Base-by-base conservation (phyloP, 495 filamentous ascomycete genomes). In the Acidiella bohemica region DNA sequence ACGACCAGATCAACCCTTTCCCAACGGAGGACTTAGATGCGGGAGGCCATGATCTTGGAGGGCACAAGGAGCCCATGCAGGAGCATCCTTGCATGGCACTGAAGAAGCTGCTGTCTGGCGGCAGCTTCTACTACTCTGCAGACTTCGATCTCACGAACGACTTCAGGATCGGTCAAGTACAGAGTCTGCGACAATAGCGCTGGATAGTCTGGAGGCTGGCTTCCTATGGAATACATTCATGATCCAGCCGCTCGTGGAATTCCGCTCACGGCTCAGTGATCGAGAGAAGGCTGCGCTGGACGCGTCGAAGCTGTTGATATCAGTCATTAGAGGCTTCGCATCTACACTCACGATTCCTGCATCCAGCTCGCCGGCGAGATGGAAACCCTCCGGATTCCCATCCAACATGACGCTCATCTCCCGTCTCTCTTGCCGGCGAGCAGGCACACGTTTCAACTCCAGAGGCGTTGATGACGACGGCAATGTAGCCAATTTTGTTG, bases 211-310 rank as follows among this genome's bases (percentile, higher is more conserved):
- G 22, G 84, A 97, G 59, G 78, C 82, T 43, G 79, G 80, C 5
- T 94, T 93, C 61, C 61, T 97, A 20, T 97, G 90, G 90, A 97
- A 97, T 50, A 85, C 82, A 8, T 93, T 90, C 61, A 96, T 97
- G 87, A 93, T 97, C 44, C 71, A 79, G 40, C 87, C 25, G 6
- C 69, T 97, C 38, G 76, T 96, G 28, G 67, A 79, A 36, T 96
- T 97, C 54, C 78, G 90, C 19, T 84, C 79, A 11, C 73, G 82
- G 13, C 64, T 97, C 14, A 70, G 80, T 12, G 67, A 67, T 14
- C 67, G 71, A 13, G 86, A 95, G 41, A 79, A 77, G 39, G 65
- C 64, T 17, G 75, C 72, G 17, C 67, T 97, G 12, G 90, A 97
- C 62, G 67, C 67, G 2, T 93, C 86, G 35, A 73, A 83, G 35